Conservation (phyloP, 768 basidiomycete species). For the Mycena amicta region DNA sequence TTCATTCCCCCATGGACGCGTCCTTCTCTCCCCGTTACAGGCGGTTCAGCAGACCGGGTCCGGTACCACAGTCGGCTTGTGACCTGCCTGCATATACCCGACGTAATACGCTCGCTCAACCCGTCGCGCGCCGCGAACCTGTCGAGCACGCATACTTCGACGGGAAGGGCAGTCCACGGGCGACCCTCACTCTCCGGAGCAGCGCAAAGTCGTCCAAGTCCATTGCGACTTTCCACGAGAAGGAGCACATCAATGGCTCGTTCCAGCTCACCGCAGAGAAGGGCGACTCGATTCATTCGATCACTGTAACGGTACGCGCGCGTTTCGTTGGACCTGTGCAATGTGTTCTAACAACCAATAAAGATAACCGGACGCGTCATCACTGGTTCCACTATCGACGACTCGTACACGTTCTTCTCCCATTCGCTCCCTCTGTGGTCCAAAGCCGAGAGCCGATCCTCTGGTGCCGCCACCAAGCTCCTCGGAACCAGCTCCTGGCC, state of each 20-base stretch:
- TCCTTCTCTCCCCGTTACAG: constrained; percentile 53
- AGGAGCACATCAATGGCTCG: constrained; percentile 51
- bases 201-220: constrained; percentile 55
- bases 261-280: constrained; percentile 51
- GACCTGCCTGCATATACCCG: constrained; percentile 54
- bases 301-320: constrained; percentile 44
- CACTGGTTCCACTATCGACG: constrained; percentile 46
- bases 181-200: constrained; percentile 49
- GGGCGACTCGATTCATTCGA: constrained; percentile 54
- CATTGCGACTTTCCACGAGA: constrained; percentile 56
- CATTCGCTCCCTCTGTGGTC: constrained; percentile 51
- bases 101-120: constrained; percentile 45
- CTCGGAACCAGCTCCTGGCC: constrained; percentile 51
- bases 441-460: constrained; percentile 41
- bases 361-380: constrained; percentile 56
- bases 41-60: constrained; percentile 53
- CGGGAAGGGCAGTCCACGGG: constrained; percentile 45
- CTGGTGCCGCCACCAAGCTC: constrained; percentile 47
- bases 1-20: constrained; percentile 41
- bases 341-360: neutral
- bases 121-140: constrained; percentile 44
- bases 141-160: constrained; percentile 52
- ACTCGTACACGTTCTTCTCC: constrained; percentile 47
- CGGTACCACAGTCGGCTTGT: constrained; percentile 46
- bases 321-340: neutral